phyloP scores from a whole-genome alignment of 192 early-diverging fungal species.

The Podila clonocystis region DNA sequence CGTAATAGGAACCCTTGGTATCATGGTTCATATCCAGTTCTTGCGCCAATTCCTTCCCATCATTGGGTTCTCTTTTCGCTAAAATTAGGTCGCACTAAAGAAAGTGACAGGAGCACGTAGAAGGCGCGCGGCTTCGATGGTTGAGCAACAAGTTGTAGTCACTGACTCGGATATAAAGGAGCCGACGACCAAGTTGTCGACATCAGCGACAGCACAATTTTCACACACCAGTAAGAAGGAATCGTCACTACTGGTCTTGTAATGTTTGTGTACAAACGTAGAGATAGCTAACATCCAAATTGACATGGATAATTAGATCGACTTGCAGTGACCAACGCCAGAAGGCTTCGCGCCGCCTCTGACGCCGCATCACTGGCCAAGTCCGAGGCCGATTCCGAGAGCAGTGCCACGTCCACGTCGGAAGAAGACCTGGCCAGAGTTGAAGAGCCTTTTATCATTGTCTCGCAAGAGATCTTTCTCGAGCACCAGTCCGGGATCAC shows the following conservation, averaged over 20 bases:
- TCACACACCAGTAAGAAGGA: slow-evolving; percentile 36
- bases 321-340: slow-evolving; percentile 31
- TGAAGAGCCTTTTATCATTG: slow-evolving; percentile 43
- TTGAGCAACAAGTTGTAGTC: slow-evolving; percentile 34
- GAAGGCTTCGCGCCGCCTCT: slow-evolving; percentile 34
- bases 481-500: slow-evolving; percentile 69
- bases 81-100: slow-evolving; percentile 37
- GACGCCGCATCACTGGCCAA: slow-evolving; percentile 42
- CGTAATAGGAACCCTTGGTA: neutral
- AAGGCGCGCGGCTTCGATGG: slow-evolving; percentile 41
- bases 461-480: slow-evolving; percentile 62
- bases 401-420: slow-evolving; percentile 23
- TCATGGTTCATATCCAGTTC: neutral
- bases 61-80: neutral
- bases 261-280: too few relatives aligned
- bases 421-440: slow-evolving; percentile 21
- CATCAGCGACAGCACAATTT: slow-evolving; percentile 29
- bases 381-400: slow-evolving; percentile 29
- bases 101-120: slow-evolving; percentile 47
- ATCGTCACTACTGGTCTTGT: too few relatives aligned
- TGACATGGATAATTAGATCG: slow-evolving; percentile 5
- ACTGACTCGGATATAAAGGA: slow-evolving; percentile 27
- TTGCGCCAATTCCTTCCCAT: neutral
- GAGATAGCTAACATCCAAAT: too few relatives aligned
- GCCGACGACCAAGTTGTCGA: slow-evolving; percentile 13